phyloP scores from a whole-genome alignment of 2,329 filamentous ascomycete species.

The Stylonectria norvegica region DNA sequence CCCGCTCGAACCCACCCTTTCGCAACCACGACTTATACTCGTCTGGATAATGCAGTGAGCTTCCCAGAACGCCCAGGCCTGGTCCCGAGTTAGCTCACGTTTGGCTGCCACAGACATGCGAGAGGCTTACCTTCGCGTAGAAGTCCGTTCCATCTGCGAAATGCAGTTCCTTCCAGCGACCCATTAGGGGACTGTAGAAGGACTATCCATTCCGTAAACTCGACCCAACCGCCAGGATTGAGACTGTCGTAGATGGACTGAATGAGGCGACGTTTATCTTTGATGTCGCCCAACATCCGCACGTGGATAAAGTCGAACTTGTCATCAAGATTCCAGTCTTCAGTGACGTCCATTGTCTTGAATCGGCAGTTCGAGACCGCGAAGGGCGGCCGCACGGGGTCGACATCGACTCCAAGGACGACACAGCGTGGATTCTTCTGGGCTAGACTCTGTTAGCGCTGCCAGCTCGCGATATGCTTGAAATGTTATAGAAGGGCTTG shows the following conservation, averaged over 20 bases:
- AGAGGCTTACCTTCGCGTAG: slow-evolving; percentile 16
- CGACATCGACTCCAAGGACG: slow-evolving; percentile 21
- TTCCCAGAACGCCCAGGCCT: slow-evolving; percentile 12
- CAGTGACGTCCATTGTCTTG: slow-evolving; percentile 14
- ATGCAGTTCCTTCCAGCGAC: slow-evolving; percentile 18
- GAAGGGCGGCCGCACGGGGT: slow-evolving; percentile 15
- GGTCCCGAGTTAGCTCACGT: not conserved
- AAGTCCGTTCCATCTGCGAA: slow-evolving; percentile 20
- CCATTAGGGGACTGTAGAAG: slow-evolving; percentile 21
- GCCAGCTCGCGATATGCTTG: not conserved
- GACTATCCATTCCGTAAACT: slow-evolving; percentile 24
- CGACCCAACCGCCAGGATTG: slow-evolving; percentile 23
- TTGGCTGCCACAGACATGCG: no score
- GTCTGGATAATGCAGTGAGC: slow-evolving; percentile 16
- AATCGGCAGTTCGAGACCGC: slow-evolving; percentile 19
- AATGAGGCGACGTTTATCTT: slow-evolving; percentile 13
- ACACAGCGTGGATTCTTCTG: slow-evolving; percentile 19
- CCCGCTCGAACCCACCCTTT: slow-evolving; percentile 16
- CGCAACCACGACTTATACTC: slow-evolving; percentile 14
- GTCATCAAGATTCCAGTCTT: slow-evolving; percentile 19
- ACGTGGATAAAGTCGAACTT: slow-evolving; percentile 20
- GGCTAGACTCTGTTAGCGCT: slow-evolving; percentile 5
- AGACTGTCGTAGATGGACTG: slow-evolving; percentile 18
- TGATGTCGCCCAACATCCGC: slow-evolving; percentile 17
- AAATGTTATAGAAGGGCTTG: slow-evolving; percentile 2